Conservation (phyloP, 805 yeast species). For the Myxozyma neglecta region DNA sequence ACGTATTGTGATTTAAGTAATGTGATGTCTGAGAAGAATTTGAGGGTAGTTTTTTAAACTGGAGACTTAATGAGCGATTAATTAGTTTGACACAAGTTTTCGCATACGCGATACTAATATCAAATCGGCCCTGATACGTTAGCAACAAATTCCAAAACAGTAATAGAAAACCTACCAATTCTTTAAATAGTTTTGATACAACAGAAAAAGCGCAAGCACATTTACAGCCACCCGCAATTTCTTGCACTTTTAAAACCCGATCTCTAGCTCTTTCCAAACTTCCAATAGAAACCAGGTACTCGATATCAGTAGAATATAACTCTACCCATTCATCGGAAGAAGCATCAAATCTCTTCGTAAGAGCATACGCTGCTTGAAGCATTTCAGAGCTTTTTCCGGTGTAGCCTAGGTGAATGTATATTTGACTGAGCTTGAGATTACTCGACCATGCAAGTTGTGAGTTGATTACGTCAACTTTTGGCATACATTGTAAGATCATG, state of each 20-base stretch:
- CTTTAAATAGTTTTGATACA: slow-evolving; percentile 19
- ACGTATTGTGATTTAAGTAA: not conserved
- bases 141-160: not conserved
- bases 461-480: slow-evolving; percentile 2
- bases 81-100: slow-evolving; percentile 15
- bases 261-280: slow-evolving; percentile 17
- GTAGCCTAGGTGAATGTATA: slow-evolving; percentile 10
- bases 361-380: not conserved
- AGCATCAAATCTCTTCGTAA: not conserved
- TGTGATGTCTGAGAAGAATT: not conserved
- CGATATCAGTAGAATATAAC: slow-evolving; percentile 6
- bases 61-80: not conserved
- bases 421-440: not conserved
- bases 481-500: slow-evolving; percentile 3
- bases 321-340: not conserved
- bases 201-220: not conserved
- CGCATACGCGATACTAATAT: slow-evolving; percentile 11
- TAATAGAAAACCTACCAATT: slow-evolving; percentile 5
- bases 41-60: not conserved
- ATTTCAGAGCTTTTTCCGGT: slow-evolving; percentile 8
- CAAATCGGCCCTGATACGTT: slow-evolving; percentile 6
- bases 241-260: not conserved
- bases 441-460: not conserved
- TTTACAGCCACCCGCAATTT: not conserved
- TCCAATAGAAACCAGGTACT: slow-evolving; percentile 15